Conservation (phyloP, 2,329 filamentous ascomycete species). For the Diaporthe sp. region DNA sequence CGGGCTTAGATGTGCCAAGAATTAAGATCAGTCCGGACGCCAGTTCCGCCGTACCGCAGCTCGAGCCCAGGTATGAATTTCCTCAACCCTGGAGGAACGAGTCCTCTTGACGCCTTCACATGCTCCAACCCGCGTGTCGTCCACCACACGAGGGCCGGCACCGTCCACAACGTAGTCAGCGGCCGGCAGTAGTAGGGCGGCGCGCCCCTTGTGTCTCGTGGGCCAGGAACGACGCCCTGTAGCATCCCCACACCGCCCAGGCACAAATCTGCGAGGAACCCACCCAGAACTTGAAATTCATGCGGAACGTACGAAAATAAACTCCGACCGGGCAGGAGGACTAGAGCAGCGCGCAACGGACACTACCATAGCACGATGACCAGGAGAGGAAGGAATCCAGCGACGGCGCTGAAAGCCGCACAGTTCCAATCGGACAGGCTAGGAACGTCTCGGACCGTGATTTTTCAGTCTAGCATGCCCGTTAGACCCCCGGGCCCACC, state of each 20-base stretch:
- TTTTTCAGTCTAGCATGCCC: slow-evolving; percentile 10
- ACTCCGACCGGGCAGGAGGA: not conserved
- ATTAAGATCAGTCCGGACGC: slow-evolving; percentile 11
- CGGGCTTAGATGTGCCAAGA: slow-evolving; percentile 24
- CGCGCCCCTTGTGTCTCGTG: slow-evolving; percentile 16
- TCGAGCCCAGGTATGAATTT: not conserved
- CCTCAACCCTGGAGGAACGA: not conserved
- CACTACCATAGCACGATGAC: slow-evolving; percentile 8
- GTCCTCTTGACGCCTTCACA: not conserved
- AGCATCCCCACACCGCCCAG: slow-evolving; percentile 2
- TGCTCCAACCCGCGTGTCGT: not conserved
- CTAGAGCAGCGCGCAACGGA: not conserved
- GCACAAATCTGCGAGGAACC: slow-evolving; percentile 7
- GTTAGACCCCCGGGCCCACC: slow-evolving; percentile 1
- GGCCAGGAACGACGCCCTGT: slow-evolving; percentile 31
- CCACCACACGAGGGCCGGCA: not conserved
- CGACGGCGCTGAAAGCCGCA: slow-evolving; percentile 7
- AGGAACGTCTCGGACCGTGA: slow-evolving; percentile 32
- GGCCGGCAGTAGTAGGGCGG: slow-evolving; percentile 7
- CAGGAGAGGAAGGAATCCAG: slow-evolving; percentile 3
- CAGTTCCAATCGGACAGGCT: slow-evolving; percentile 5
- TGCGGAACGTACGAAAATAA: slow-evolving; percentile 30
- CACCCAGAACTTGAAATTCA: slow-evolving; percentile 23
- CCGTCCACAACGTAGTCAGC: not conserved
- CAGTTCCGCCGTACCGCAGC: slow-evolving; percentile 21